Percentiles rank a stretch among this genome's conserved stretches.
These are phyloP conservation scores for Prorocentrum cordatum DNA, from an alignment of 169 alveolate genomes.

Conservation along the genomic window DNA sequence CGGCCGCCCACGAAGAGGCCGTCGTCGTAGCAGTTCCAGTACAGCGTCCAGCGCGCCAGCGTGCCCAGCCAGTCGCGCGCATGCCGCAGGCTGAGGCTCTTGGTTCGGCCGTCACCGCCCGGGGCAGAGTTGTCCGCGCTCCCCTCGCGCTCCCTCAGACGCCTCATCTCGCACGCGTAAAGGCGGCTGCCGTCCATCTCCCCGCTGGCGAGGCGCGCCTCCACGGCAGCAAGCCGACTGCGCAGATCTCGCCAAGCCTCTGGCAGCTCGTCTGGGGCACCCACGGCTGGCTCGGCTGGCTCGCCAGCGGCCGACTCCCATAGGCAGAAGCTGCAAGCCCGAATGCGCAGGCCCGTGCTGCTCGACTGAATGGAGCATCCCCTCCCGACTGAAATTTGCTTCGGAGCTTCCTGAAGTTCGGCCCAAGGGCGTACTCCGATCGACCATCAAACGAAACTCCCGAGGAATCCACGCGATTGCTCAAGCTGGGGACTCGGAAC, in stretches of 20 bases:
- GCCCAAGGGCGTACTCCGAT: no score
- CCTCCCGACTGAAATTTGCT: no score
- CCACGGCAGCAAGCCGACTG: slow-evolving; percentile 16
- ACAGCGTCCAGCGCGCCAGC: slow-evolving; percentile 19
- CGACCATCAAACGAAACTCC: no score
- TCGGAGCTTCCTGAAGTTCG: no score
- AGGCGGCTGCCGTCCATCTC: background rate
- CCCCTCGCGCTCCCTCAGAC: slow-evolving; percentile 43
- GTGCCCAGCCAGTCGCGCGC: slow-evolving; percentile 8
- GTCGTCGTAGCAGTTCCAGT: slow-evolving; percentile 57
- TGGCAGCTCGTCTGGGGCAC: no score
- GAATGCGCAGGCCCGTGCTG: no score
- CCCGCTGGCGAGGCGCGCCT: background rate
- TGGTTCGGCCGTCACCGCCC: slow-evolving; percentile 7
- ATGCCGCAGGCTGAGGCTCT: slow-evolving; percentile 47
- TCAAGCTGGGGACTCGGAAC: no score
- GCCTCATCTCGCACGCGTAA: slow-evolving; percentile 39
- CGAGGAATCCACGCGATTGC: no score
- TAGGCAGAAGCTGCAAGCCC: no score
- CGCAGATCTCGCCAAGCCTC: slow-evolving; percentile 52
- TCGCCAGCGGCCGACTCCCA: no score
- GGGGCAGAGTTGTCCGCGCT: background rate
- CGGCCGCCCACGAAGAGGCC: slow-evolving; percentile 43
- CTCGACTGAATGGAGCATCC: no score
- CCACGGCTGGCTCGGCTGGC: no score